A percentile compares a stretch with the other conserved stretches of the same genome.
phyloP scores from a whole-genome alignment of 176 grass and related monocot species.

The Ampelocalamus luodianensis region DNA sequence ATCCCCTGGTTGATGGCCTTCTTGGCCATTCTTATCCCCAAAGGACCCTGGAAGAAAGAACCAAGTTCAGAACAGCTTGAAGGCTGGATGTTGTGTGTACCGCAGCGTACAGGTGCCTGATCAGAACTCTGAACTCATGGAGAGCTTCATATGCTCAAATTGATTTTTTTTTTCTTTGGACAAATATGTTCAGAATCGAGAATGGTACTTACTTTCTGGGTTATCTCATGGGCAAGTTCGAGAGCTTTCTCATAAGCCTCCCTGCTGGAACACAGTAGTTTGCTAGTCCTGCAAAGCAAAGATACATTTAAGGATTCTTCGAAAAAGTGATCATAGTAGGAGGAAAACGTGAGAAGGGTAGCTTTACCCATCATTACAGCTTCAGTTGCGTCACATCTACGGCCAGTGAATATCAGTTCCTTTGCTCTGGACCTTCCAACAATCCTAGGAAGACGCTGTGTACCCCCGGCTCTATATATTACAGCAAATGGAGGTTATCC shows the following conservation, averaged over 20 bases:
- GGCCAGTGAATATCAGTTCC: slow-evolving; percentile 77
- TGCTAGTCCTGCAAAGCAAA: slow-evolving; percentile 52
- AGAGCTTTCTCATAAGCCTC: slow-evolving; percentile 69
- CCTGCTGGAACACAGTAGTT: slow-evolving; percentile 77
- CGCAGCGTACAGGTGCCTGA: neutral
- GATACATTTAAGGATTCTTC: neutral
- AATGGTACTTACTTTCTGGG: slow-evolving; percentile 59
- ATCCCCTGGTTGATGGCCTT: slow-evolving; percentile 65
- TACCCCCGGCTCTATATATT: slow-evolving; percentile 70
- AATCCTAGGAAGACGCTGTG: slow-evolving; percentile 84
- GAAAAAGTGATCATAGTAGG: neutral
- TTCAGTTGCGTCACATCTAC: slow-evolving; percentile 63
- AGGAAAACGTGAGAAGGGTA: slow-evolving; percentile 11
- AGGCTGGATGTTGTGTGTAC: neutral
- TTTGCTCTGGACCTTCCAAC: slow-evolving; percentile 75
- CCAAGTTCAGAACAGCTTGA: neutral
- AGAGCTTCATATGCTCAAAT: neutral
- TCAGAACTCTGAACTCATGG: neutral
- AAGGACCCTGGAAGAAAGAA: slow-evolving; percentile 60
- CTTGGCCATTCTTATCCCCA: slow-evolving; percentile 80
- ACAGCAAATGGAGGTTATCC: slow-evolving; percentile 15
- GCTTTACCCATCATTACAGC: slow-evolving; percentile 67
- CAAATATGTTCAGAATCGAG: neutral
- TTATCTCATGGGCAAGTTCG: slow-evolving; percentile 67
- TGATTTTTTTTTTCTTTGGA: neutral